Evolutionary conservation across 176 grass and related monocot species (phyloP).

Genomic region (Stipa capillata): DNA sequence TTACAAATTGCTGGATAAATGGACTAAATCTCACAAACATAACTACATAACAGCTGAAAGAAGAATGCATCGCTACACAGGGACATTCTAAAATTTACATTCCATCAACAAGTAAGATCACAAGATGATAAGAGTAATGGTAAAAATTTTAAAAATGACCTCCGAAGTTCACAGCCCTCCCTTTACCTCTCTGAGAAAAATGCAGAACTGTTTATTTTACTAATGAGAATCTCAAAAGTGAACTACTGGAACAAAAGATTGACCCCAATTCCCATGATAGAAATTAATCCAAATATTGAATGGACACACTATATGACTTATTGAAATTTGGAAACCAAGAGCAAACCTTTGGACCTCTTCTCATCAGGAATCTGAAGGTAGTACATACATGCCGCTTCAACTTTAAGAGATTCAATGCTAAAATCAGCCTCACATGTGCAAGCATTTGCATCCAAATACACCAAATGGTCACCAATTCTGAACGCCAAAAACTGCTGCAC

Average conservation of each 20-base stretch:
- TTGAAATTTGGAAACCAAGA: background rate
- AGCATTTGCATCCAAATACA: conserved; percentile 56
- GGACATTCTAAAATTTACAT: background rate
- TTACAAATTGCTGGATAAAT: background rate
- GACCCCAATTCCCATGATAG: background rate
- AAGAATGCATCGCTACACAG: background rate
- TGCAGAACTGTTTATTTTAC: background rate
- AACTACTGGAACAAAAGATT: background rate
- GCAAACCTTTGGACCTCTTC: conserved; percentile 69
- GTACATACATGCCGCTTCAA: conserved; percentile 77
- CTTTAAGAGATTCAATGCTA: conserved; percentile 63
- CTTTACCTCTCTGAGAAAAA: background rate
- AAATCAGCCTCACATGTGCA: conserved; percentile 36
- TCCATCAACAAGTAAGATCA: background rate
- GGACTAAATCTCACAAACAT: background rate
- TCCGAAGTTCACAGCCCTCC: background rate
- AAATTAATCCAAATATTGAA: background rate
- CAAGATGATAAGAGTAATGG: background rate
- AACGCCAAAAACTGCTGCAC: conserved; percentile 54
- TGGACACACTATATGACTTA: background rate
- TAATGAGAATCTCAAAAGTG: background rate
- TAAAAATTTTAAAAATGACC: background rate
- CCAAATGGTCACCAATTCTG: conserved; percentile 59
- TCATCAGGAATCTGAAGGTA: conserved; percentile 75
- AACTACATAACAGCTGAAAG: background rate